These are phyloP conservation scores for Coffea canephora DNA, from an alignment of 257 asterid species.

Conservation along the genomic window DNA sequence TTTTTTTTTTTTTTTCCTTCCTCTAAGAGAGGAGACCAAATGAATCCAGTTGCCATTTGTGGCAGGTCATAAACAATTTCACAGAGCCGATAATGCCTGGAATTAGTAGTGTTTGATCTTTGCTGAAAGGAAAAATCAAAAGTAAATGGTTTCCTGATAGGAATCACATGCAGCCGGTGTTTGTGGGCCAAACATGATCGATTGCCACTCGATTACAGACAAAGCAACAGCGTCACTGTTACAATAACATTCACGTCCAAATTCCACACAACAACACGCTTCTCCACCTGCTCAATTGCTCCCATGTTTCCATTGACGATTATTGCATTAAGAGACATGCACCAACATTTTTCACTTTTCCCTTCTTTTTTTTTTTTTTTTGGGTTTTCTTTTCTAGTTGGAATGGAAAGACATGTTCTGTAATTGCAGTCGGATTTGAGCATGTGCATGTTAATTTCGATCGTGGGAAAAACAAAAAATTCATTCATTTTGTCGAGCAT, in stretches of 20 bases:
- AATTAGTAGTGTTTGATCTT: not conserved
- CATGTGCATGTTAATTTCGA: not conserved
- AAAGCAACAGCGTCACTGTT: constrained; percentile 10
- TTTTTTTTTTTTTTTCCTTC: too few species aligned
- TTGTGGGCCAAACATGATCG: constrained; percentile 2
- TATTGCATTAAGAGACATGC: not conserved
- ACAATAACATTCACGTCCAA: not conserved
- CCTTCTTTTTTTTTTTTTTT: not conserved
- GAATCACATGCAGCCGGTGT: not conserved
- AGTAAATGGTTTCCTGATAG: not conserved
- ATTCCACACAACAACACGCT: not conserved
- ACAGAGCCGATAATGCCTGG: not conserved
- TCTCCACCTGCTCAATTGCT: not conserved
- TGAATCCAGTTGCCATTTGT: not conserved
- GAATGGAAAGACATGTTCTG: too few species aligned
- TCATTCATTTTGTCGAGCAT: too few species aligned
- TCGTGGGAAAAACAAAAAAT: not conserved
- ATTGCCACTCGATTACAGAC: constrained; percentile 7
- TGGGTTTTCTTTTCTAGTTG: too few species aligned
- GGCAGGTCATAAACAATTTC: not conserved
- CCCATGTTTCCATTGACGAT: not conserved
- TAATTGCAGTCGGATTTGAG: not conserved
- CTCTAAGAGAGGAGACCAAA: not conserved
- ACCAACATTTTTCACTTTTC: not conserved
- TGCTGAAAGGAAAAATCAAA: too few species aligned